phyloP scores from a whole-genome alignment of 495 filamentous ascomycete species.

The Aspergillus incahuasiensis region DNA sequence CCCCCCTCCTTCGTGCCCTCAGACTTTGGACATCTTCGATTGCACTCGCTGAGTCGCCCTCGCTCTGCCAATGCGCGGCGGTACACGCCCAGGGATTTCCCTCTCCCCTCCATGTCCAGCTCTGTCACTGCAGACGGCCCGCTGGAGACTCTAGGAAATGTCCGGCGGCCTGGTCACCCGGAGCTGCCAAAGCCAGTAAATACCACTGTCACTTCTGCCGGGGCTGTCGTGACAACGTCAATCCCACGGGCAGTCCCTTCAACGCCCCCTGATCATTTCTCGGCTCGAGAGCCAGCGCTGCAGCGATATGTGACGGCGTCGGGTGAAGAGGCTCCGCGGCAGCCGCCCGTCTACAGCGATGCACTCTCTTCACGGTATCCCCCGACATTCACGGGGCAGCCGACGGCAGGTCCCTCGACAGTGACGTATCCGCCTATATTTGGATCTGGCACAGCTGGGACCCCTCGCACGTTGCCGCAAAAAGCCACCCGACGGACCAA shows the following conservation, averaged over 20 bases:
- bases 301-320: conserved; percentile 13
- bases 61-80: conserved; percentile 64
- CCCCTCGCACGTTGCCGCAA: conserved; percentile 36
- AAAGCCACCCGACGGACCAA: conserved; percentile 82
- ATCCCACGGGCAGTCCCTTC: conserved; percentile 26
- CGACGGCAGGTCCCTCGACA: conserved; percentile 24
- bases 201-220: conserved; percentile 31
- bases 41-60: conserved; percentile 64
- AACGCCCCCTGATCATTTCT: conserved; percentile 20
- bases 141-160: conserved; percentile 53
- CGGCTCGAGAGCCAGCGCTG: conserved; percentile 14
- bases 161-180: conserved; percentile 48
- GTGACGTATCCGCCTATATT: conserved; percentile 27
- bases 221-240: conserved; percentile 20
- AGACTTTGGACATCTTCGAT: conserved; percentile 41
- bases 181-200: conserved; percentile 36
- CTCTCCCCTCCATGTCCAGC: conserved; percentile 81
- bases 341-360: conserved; percentile 17
- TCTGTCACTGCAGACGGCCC: conserved; percentile 60
- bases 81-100: conserved; percentile 59
- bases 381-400: conserved; percentile 23
- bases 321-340: conserved; percentile 17
- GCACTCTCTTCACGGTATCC: conserved; percentile 32
- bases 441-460: conserved; percentile 20
- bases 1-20: conserved; percentile 39